Percentiles rank a stretch among this genome's conserved stretches.
Evolutionary conservation across 257 asterid species (phyloP).

Genomic region (Solanum okadae): DNA sequence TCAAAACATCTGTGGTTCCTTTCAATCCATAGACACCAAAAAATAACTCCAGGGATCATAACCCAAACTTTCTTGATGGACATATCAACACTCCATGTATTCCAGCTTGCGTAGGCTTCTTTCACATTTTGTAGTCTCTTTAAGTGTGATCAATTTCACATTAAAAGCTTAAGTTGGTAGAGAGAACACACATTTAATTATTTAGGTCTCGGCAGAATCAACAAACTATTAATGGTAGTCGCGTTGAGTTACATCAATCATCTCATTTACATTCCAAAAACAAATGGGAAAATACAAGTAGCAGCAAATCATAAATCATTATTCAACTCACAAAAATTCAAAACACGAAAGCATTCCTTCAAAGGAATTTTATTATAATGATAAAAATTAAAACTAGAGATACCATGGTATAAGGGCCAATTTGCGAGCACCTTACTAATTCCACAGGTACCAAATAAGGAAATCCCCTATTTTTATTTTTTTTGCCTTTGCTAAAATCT

Average conservation of each 20-base stretch:
- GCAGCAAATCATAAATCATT: not conserved
- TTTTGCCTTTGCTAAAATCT: not conserved
- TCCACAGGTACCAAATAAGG: not conserved
- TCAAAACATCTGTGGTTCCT: not conserved
- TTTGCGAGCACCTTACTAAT: not conserved
- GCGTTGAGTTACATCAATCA: not conserved
- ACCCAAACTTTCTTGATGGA: not conserved
- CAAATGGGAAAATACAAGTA: not conserved
- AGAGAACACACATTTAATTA: not conserved
- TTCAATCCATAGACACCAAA: not conserved
- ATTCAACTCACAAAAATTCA: not conserved
- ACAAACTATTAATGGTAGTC: not conserved
- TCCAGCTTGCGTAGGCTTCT: not conserved
- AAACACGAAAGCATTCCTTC: not conserved
- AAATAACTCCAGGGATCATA: not conserved
- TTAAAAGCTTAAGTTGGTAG: not conserved
- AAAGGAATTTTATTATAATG: not conserved
- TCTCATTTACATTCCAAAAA: not conserved
- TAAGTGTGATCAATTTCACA: not conserved
- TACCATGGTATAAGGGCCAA: not conserved
- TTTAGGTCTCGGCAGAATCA: not conserved
- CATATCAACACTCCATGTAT: not conserved
- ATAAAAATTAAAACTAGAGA: not conserved
- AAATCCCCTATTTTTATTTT: not conserved
- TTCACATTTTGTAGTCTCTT: not conserved